Evolutionary conservation across 23 red algal genomes (phyloP), one percentile per base, ranked within the genome.

Genomic region (Gracilariopsis chorda): DNA sequence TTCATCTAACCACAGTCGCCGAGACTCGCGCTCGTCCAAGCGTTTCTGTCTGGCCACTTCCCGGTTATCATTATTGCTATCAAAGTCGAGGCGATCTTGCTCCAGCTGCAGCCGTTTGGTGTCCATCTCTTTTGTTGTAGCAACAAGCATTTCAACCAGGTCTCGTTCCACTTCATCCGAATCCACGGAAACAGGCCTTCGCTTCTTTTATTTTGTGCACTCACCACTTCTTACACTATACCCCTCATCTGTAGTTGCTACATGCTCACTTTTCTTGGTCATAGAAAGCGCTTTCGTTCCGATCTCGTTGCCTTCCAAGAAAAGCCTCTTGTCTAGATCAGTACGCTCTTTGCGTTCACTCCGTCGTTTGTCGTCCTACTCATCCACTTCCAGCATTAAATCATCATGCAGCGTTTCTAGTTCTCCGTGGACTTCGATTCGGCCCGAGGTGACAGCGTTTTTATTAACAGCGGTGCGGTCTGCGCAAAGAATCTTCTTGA

Each of bases 371-470:
- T 80, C 75, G 25, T 48, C 75, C 24, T 25, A 55, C 46, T 80
- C 42, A 42, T 80, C 49, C 75, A 80, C 35, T 19, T 21, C 49
- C 25, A 80, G 55, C 23, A 53, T 53, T 48, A 80, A 23, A 57
- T 57, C 75, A 80, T 80, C 75, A 20, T 52, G 46, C 24, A 80
- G 46, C 23, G 36, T 27, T 39, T 80, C 75, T 6, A 29, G 34
- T 53, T 48, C 69, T 55, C 42, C 75, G 25, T 35, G 23, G 35
- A 80, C 46, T 42, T 80, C 75, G 23, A 80, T 57, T 32, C 48
- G 48, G 6, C 75, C 75, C 21, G 75, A 80, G 55, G 75, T 47
- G 35, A 47, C 44, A 48, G 49, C 42, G 45, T 80, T 80, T 4
- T 21, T 53, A 28, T 42, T 45, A 28, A 80, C 75, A 27, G 75